phyloP scores from a whole-genome alignment of 192 early-diverging fungal genomes.

The Coemansia sp. region DNA sequence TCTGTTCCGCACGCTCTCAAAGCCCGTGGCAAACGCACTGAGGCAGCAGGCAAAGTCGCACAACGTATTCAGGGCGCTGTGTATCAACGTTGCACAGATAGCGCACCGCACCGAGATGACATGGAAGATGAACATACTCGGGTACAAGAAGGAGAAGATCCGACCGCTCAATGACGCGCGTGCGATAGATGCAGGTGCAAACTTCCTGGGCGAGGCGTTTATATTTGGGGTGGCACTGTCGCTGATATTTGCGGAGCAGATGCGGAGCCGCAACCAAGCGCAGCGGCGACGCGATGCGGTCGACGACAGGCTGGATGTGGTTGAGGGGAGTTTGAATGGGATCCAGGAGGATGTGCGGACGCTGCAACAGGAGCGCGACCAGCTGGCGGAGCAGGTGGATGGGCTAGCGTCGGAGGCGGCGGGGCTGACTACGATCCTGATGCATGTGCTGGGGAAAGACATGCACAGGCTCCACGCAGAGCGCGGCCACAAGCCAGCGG shows the following conservation, averaged over 20 bases:
- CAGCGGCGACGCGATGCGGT: conserved; percentile 32
- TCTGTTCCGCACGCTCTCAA: conserved; percentile 63
- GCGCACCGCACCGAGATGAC: conserved; percentile 80
- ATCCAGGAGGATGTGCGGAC: conserved; percentile 48
- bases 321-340: conserved; percentile 49
- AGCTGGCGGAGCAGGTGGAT: conserved; percentile 28
- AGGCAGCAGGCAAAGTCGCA: conserved; percentile 59
- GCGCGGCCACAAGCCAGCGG: conserved; percentile 20
- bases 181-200: conserved; percentile 78
- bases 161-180: conserved; percentile 76
- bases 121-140: conserved; percentile 77
- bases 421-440: conserved; percentile 31
- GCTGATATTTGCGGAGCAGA: conserved; percentile 68
- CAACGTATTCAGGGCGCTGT: conserved; percentile 62
- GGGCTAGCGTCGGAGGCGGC: conserved; percentile 23
- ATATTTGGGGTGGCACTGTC: conserved; percentile 75
- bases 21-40: conserved; percentile 59
- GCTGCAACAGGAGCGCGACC: conserved; percentile 21
- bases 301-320: conserved; percentile 55
- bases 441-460: conserved; percentile 39
- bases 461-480: conserved; percentile 22
- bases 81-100: conserved; percentile 76
- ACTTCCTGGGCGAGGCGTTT: conserved; percentile 75
- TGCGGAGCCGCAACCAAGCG: conserved; percentile 58
- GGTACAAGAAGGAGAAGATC: conserved; percentile 71